phyloP scores from a whole-genome alignment of 805 yeast genomes.

The Ogataea paradorogensis region DNA sequence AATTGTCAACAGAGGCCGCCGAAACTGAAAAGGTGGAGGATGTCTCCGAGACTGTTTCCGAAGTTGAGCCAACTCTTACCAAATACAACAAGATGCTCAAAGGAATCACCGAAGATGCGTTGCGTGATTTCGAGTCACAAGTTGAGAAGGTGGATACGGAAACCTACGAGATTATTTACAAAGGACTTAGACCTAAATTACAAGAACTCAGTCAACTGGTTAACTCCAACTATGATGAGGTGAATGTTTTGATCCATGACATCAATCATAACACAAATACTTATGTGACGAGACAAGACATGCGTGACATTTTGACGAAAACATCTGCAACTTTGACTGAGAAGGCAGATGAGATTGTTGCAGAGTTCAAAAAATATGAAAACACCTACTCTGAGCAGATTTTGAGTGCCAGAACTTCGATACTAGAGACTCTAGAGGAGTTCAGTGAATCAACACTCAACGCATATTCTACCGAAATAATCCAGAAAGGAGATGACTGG shows the following conservation, averaged over 20 bases:
- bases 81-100: constrained; percentile 33
- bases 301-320: constrained; percentile 41
- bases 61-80: constrained; percentile 21
- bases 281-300: constrained; percentile 44
- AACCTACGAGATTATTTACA: constrained; percentile 28
- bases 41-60: constrained; percentile 12
- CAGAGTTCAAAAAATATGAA: constrained; percentile 30
- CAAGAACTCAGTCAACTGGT: constrained; percentile 31
- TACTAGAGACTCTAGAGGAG: constrained; percentile 68
- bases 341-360: constrained; percentile 33
- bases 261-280: constrained; percentile 25
- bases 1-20: constrained; percentile 12
- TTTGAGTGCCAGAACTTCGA: constrained; percentile 35
- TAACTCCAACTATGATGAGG: constrained; percentile 28
- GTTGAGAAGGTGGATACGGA: constrained; percentile 30
- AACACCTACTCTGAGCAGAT: constrained; percentile 33
- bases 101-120: constrained; percentile 38
- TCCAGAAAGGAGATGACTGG: constrained; percentile 44
- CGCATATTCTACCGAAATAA: constrained; percentile 62
- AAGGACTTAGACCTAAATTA: constrained; percentile 34
- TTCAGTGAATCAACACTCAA: constrained; percentile 65
- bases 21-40: constrained; percentile 11
- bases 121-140: constrained; percentile 37
- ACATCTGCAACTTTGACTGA: constrained; percentile 31
- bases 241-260: constrained; percentile 24